Conservation (phyloP, 2,329 filamentous ascomycete genomes). For the Penicillium freii region DNA sequence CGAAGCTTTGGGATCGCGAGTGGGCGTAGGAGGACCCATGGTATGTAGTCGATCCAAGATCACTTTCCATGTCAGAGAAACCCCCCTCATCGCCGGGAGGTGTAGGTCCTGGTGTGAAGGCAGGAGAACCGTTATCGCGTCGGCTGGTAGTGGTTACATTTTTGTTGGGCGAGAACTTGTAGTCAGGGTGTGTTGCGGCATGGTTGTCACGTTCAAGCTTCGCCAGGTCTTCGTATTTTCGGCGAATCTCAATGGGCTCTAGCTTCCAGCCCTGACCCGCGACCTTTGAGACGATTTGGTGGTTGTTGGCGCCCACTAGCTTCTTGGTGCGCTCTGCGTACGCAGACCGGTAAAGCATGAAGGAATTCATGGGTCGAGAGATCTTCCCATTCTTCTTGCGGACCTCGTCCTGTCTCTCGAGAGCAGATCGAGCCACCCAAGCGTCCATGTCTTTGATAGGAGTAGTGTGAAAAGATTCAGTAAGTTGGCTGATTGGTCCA, state of each 20-base stretch:
- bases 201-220: slow-evolving; percentile 81
- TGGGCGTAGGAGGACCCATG: slow-evolving; percentile 18
- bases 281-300: slow-evolving; percentile 87
- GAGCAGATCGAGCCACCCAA: slow-evolving; percentile 71
- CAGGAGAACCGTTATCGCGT: slow-evolving; percentile 6
- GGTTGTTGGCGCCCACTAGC: slow-evolving; percentile 81
- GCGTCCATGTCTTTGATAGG: slow-evolving; percentile 73
- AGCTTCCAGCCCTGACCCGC: slow-evolving; percentile 82
- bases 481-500: slow-evolving; percentile 30
- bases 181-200: slow-evolving; percentile 77
- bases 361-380: slow-evolving; percentile 93
- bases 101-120: background rate
- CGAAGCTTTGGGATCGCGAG: slow-evolving; percentile 27
- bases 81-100: slow-evolving; percentile 8
- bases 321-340: slow-evolving; percentile 84
- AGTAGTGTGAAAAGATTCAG: slow-evolving; percentile 46
- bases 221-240: slow-evolving; percentile 75
- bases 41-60: slow-evolving; percentile 12
- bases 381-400: slow-evolving; percentile 70
- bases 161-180: slow-evolving; percentile 91
- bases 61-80: slow-evolving; percentile 39
- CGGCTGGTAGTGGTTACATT: slow-evolving; percentile 45
- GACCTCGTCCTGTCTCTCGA: slow-evolving; percentile 66
- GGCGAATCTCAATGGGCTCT: slow-evolving; percentile 70
- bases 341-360: slow-evolving; percentile 94